phyloP scores from a whole-genome alignment of 306 rosid species.

The cucumber (Cucumis sativus) region DNA sequence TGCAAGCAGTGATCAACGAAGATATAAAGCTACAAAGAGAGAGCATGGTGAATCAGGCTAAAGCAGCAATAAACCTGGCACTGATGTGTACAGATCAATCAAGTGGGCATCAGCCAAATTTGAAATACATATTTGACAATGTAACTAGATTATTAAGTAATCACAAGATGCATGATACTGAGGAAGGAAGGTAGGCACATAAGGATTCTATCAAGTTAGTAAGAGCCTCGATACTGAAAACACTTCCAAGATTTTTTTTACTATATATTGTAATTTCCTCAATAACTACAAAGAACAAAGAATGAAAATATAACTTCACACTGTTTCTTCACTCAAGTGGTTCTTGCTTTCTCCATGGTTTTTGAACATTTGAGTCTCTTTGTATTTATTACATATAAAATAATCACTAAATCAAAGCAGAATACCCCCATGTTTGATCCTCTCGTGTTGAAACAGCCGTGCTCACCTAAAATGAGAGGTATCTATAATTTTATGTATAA shows the following conservation, averaged over 20 bases:
- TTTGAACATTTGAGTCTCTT: background rate
- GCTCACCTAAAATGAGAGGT: background rate
- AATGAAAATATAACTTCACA: background rate
- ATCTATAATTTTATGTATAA: background rate
- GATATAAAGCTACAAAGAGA: constrained; percentile 27
- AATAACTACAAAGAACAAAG: background rate
- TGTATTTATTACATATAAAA: background rate
- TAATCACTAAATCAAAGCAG: background rate
- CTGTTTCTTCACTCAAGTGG: background rate
- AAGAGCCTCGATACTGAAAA: background rate
- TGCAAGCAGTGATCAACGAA: constrained; percentile 32
- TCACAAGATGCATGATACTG: background rate
- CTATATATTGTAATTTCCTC: background rate
- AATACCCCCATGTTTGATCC: background rate
- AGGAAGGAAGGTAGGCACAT: background rate
- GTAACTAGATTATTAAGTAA: constrained; percentile 20
- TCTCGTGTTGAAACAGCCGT: background rate
- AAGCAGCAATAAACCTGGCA: constrained; percentile 26
- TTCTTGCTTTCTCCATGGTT: background rate
- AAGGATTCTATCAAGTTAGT: constrained; percentile 1
- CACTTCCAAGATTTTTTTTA: background rate
- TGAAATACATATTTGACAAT: constrained; percentile 18
- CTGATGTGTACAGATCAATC: constrained; percentile 40
- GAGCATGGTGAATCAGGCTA: constrained; percentile 22
- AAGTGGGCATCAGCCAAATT: constrained; percentile 18